Conservation (phyloP, 208 protist species). For the Trypanosoma rangeli region DNA sequence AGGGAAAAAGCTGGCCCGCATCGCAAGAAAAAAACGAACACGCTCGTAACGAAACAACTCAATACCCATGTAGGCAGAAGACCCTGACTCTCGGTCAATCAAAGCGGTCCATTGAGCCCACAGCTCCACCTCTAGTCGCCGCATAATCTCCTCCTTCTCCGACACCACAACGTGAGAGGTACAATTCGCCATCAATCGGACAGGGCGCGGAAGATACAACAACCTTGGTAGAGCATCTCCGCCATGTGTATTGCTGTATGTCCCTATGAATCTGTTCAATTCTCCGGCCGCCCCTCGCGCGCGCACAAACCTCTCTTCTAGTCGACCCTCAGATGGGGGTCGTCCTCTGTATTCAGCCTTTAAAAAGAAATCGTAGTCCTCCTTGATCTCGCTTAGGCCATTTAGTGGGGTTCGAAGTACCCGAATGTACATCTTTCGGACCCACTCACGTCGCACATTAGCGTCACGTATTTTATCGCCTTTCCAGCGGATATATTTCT, state of each 20-base stretch:
- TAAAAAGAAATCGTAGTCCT: slow-evolving; percentile 78
- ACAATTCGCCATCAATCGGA: slow-evolving; percentile 13
- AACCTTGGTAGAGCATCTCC: slow-evolving; percentile 21
- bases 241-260: not conserved
- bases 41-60: slow-evolving; percentile 57
- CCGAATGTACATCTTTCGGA: slow-evolving; percentile 60
- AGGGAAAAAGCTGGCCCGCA: slow-evolving; percentile 61
- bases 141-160: slow-evolving; percentile 24
- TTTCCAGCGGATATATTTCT: slow-evolving; percentile 63
- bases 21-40: slow-evolving; percentile 48
- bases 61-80: slow-evolving; percentile 37
- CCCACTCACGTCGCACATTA: slow-evolving; percentile 50
- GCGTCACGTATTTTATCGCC: slow-evolving; percentile 44
- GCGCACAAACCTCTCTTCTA: slow-evolving; percentile 32
- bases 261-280: slow-evolving; percentile 21
- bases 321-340: slow-evolving; percentile 41
- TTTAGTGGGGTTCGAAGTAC: slow-evolving; percentile 73
- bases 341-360: slow-evolving; percentile 52
- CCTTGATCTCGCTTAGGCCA: slow-evolving; percentile 66
- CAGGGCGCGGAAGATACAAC: slow-evolving; percentile 53
- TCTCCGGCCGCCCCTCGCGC: slow-evolving; percentile 18
- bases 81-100: slow-evolving; percentile 39
- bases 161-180: not conserved
- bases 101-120: slow-evolving; percentile 61
- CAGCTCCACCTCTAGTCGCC: slow-evolving; percentile 50